Evolutionary conservation across 495 filamentous ascomycete species (phyloP).

Genomic region (Friedmanniomyces simplex): DNA sequence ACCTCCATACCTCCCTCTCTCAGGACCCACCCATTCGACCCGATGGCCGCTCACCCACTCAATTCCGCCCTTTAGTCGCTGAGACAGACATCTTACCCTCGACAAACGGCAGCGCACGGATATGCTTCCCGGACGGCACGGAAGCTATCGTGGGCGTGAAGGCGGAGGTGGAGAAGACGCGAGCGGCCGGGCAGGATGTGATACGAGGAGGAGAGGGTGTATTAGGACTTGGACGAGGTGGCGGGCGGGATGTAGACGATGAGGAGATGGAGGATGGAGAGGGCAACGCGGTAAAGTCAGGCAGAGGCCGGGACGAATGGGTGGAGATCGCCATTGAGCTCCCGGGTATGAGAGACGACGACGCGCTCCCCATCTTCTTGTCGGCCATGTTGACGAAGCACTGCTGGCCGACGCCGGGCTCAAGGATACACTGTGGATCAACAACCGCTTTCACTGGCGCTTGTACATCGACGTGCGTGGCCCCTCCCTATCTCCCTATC

Average conservation of each 20-base stretch:
- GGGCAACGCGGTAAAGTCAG: constrained; percentile 21
- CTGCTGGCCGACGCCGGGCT: constrained; percentile 65
- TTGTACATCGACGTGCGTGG: constrained; percentile 81
- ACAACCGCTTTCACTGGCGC: constrained; percentile 87
- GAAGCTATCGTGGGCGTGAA: constrained; percentile 94
- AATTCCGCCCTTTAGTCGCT: constrained; percentile 83
- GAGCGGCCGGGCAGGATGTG: constrained; percentile 3
- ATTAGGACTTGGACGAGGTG: too few relatives aligned
- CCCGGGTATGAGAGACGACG: constrained; percentile 79
- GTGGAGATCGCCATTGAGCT: constrained; percentile 79
- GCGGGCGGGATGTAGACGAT: background rate
- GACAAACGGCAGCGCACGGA: constrained; percentile 81
- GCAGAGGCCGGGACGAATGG: constrained; percentile 49
- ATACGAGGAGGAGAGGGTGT: too few relatives aligned
- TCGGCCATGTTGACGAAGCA: constrained; percentile 77
- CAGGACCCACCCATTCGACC: constrained; percentile 76
- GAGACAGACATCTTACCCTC: constrained; percentile 82
- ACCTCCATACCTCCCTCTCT: constrained; percentile 80
- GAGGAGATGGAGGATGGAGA: constrained; percentile 25
- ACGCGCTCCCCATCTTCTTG: constrained; percentile 78
- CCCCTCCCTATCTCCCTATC: background rate
- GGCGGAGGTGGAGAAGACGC: constrained; percentile 73
- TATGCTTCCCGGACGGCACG: constrained; percentile 89
- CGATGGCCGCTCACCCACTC: constrained; percentile 68
- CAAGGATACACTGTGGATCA: constrained; percentile 66